These are phyloP conservation scores for Pontederia crassipes DNA, from an alignment of 176 grass and related monocot genomes.

Conservation along the genomic window DNA sequence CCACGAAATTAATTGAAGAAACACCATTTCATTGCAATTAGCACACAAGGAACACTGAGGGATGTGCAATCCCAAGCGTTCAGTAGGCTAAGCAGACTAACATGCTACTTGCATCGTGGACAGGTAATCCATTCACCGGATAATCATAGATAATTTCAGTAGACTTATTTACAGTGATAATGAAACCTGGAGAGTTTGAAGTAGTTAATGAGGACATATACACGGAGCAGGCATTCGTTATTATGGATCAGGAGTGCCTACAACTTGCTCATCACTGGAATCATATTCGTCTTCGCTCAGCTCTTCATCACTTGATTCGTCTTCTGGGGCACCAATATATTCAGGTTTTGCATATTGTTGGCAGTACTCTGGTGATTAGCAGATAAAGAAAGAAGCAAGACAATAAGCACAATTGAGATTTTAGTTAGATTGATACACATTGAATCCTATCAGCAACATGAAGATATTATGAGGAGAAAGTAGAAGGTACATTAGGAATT, in stretches of 20 bases:
- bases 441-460: too few relatives aligned
- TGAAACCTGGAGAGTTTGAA: background rate
- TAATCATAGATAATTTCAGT: background rate
- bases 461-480: too few relatives aligned
- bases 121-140: background rate
- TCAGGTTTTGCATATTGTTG: slow-evolving; percentile 9
- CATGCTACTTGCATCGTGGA: too few relatives aligned
- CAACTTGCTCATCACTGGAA: slow-evolving; percentile 11
- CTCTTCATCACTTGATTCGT: slow-evolving; percentile 1
- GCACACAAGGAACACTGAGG: too few relatives aligned
- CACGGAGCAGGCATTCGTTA: background rate
- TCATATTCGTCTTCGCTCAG: slow-evolving; percentile 7
- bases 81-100: too few relatives aligned
- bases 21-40: too few relatives aligned
- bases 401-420: background rate
- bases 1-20: too few relatives aligned
- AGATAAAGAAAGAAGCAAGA: background rate
- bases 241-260: background rate
- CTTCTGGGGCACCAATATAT: background rate
- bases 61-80: too few relatives aligned
- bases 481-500: too few relatives aligned
- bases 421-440: too few relatives aligned
- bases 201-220: background rate
- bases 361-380: slow-evolving; percentile 1
- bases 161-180: background rate